Percentiles rank a stretch among this genome's conserved stretches.
Conservation (phyloP, 148 eudicot genomes). For the Fagopyrum homotropicum region DNA sequence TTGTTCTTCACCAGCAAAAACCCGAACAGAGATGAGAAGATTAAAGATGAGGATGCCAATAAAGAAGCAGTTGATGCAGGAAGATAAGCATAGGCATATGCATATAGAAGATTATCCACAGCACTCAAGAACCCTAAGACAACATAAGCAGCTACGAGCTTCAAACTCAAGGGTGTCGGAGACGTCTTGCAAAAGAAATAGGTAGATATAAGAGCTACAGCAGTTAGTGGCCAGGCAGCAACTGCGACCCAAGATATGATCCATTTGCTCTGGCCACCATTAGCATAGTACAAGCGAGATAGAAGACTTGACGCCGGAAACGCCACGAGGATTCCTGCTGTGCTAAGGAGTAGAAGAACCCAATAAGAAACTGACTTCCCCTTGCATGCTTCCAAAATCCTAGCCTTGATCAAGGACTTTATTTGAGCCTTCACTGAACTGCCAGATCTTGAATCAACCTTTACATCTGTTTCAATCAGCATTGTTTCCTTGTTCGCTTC, state of each 20-base stretch:
- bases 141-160: constrained; percentile 40
- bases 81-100: constrained; percentile 84
- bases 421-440: constrained; percentile 14
- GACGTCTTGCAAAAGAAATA: constrained; percentile 34
- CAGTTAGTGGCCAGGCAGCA: constrained; percentile 75
- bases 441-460: constrained; percentile 19
- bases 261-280: constrained; percentile 82
- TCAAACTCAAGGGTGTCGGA: constrained; percentile 50
- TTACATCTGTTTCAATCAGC: constrained; percentile 23
- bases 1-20: constrained; percentile 55
- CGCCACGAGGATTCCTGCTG: constrained; percentile 56
- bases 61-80: constrained; percentile 88
- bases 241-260: constrained; percentile 75
- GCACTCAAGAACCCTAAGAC: constrained; percentile 63
- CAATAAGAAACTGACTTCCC: constrained; percentile 61
- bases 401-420: constrained; percentile 8
- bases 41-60: constrained; percentile 66
- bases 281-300: constrained; percentile 56
- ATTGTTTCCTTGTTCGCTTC: constrained; percentile 12
- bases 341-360: constrained; percentile 52
- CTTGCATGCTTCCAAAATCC: constrained; percentile 29
- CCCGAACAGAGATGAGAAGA: constrained; percentile 66
- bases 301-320: constrained; percentile 80
- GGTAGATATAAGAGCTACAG: constrained; percentile 37
- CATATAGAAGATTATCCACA: constrained; percentile 72